Evolutionary conservation across 352 stramenopile species (phyloP), one percentile per base, ranked within the genome.

Genomic region (Globisporangium nodosum): DNA sequence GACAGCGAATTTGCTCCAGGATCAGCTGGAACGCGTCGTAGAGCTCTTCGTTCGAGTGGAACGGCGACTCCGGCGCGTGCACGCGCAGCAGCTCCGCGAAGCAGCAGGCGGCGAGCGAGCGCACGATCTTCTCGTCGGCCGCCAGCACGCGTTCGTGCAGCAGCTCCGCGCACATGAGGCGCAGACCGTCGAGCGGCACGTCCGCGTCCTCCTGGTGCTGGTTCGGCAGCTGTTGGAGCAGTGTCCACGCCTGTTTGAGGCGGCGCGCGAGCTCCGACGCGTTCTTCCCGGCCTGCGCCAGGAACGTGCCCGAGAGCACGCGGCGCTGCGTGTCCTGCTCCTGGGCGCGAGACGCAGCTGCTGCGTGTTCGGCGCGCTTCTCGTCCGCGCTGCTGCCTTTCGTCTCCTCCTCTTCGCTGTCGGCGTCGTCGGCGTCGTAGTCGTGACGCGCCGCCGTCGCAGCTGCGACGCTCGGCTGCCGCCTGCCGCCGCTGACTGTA

Each of bases 11-110:
- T 50, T 90, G 77, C 52, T 85, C 68, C 20, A 90, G 52, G 46
- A 95, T 60, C n/a, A 92, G 45, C 61, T 87, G 63, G 54, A 93
- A 90, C 0, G 74, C 80, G 7, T 80, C 73, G 60, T 91, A 88
- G 2, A 90, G 63, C 55, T 87, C 77, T 43, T 90, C 75, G 16
- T 74, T 72, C 8, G 79, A 85, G 54, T 62, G 62, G 61, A 91
- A 91, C 4, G 84, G 77, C 64, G 78, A 80, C 35, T 88, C 76
- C 0, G 84, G 84, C 7, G 78, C 64, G 39, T 81, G 72, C 15
- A 92, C 57, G 5, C 86, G 82, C 52, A 93, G 49, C 9, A 90
- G 53, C 31, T 96, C 84, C n/a, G 73, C 79, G 16, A 92, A 69
- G 42, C 82, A 92, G 48, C 81, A 92, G 20, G 81, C 80, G 6